Base-by-base conservation (phyloP, 2,329 filamentous ascomycete species). In the Rhynchosporium secalis region DNA sequence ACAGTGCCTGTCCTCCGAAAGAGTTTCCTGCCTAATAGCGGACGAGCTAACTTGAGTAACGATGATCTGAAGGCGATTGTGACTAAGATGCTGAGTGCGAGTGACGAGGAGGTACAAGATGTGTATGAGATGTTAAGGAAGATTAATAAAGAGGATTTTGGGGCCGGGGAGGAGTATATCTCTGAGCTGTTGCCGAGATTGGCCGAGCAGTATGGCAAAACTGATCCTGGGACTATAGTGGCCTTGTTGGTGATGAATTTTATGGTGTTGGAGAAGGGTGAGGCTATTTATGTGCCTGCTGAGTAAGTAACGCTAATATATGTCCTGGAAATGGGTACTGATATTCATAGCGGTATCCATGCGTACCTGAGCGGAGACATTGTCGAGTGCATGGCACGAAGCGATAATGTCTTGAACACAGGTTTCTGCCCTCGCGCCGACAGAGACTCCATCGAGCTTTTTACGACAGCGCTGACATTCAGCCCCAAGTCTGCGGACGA, bases 341-440 rank as follows among this genome's bases (percentile, higher is more conserved):
- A 51, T 33, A 49, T 8, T n/a, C 7, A 43, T 36, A 66, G 62
- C 73, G 94, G 97, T 72, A 97, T 98, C 71, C 94, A 98, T 75
- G 94, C 94, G 58, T 98, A 98, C 76, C 79, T 95, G 45, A 91
- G 87, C 1, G 91, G 91, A 60, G 93, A 98, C 73, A 96, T 98
- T 69, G 91, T 98, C 74, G 94, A 98, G 78, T 98, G 94, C 81
- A 98, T 98, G 94, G 94, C 94, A 0, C 89, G 91, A 6, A 96
- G 91, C n/a, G 94, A 98, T 82, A 98, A 98, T 68, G 88, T 92
- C 1, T 78, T 92, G 56, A 90, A 90, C 73, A 85, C 84, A 0
- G 89, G 89, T 0, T 91, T 93, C 78, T 92, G 88, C 68, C 88
- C 89, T 0, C 79, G 79, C 1, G 82, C 84, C 0, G 85, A 90